Percentiles rank a stretch among this genome's conserved stretches.
Evolutionary conservation across 345 rosid genomes (phyloP).

Genomic region (Capsella bursapastoris): DNA sequence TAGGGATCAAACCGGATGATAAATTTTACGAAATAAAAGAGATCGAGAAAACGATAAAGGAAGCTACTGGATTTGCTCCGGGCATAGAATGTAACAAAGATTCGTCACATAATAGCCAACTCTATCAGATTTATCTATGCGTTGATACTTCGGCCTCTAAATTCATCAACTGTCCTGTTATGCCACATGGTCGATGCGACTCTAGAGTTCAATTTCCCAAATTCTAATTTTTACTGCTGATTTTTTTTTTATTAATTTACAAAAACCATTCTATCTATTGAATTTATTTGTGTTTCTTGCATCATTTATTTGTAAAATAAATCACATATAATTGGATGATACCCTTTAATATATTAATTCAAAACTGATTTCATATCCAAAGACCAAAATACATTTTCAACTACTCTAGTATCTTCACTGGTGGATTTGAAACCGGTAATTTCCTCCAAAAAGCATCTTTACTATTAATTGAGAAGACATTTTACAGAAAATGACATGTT

Average conservation of each 20-base stretch:
- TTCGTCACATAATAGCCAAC: conserved; percentile 58
- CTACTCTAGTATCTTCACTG: too few species aligned
- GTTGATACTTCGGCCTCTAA: conserved; percentile 74
- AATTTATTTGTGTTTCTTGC: neutral
- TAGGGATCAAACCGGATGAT: conserved; percentile 76
- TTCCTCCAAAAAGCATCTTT: too few species aligned
- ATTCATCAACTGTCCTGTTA: conserved; percentile 69
- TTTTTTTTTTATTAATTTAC: neutral
- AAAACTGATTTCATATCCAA: too few species aligned
- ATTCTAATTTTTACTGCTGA: conserved; percentile 46
- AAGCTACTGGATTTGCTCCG: conserved; percentile 55
- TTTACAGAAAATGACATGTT: too few species aligned
- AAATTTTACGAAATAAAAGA: conserved; percentile 55
- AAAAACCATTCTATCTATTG: neutral
- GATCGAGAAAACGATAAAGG: conserved; percentile 57
- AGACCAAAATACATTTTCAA: too few species aligned
- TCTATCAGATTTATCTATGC: conserved; percentile 72
- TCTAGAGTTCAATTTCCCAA: conserved; percentile 68
- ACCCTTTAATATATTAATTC: too few species aligned
- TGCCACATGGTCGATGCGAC: conserved; percentile 57
- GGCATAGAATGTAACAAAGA: conserved; percentile 80
- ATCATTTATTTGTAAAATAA: conserved; percentile 12
- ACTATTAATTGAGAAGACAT: too few species aligned
- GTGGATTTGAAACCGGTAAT: too few species aligned
- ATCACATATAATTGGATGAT: neutral